Evolutionary conservation across 2,329 filamentous ascomycete species (phyloP), one percentile per base, ranked within the genome.

Genomic region (Cercospora sp.): DNA sequence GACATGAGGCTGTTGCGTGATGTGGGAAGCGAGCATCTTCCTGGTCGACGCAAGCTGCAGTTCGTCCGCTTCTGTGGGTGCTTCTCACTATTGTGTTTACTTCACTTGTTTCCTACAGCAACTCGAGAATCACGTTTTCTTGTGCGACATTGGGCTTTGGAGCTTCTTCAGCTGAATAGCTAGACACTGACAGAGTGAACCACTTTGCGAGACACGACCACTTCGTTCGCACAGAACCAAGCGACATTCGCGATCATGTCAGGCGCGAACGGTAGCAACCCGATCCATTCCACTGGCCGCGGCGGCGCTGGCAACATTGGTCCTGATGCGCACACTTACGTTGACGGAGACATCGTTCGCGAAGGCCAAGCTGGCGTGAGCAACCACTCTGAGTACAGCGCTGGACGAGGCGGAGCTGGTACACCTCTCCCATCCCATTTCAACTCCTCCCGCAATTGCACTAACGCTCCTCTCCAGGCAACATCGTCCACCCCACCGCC

Each of bases 231-330:
- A 59, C 30, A 20, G 9, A 18, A 23, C 16, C 28, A 36, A 36
- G n/a, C 55, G n/a, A 8, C 28, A 8, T 23, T 23, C 1, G 28
- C 31, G 51, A 64, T 16, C 53, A 69, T 71, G 67, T 64, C 66
- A 39, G 31, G 18, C 30, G n/a, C 55, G 0, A 59, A 36, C 55
- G 31, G 30, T 3, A 36, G 16, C 1, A 64, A 70, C 63, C 69
- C 66, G 30, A 72, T 79, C 57, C 77, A 78, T 69, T 87, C 86
- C 23, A 87, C 87, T 71, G 86, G 86, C 67, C 85, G 86, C 70
- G 86, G 86, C 78, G 86, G 86, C 87, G 79, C 67, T 78, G 69
- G 86, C 70, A 88, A 88, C 76, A 87, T 88, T 69, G 83, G 84
- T 66, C 80, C 79, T 36, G 86, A 87, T 73, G 61, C 75, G 31